Percentiles rank a stretch among this genome's conserved stretches.
Evolutionary conservation across 208 protist species (phyloP).

Genomic region (Leishmania turanica): DNA sequence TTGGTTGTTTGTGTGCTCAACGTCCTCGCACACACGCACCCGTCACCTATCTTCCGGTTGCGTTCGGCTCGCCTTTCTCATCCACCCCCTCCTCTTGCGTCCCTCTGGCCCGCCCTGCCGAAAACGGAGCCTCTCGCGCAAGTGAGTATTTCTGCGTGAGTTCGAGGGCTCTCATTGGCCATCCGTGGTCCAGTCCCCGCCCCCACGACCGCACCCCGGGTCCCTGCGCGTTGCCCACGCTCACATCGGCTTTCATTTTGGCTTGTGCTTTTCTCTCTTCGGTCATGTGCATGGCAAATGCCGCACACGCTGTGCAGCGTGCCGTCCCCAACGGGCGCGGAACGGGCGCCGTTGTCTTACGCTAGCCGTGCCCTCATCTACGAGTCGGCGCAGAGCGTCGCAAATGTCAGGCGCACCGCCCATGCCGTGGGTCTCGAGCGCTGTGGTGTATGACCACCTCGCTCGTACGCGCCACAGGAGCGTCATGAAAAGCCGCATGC

Average conservation of each 20-base stretch:
- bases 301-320: background rate
- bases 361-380: constrained; percentile 7
- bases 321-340: background rate
- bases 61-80: background rate
- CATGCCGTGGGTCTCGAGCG: background rate
- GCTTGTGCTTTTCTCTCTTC: background rate
- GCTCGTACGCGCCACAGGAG: background rate
- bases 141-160: background rate
- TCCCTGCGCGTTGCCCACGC: background rate
- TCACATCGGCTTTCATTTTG: background rate
- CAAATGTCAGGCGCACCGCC: background rate
- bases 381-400: constrained; percentile 1
- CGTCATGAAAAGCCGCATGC: background rate
- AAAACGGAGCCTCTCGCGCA: background rate
- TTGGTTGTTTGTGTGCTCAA: background rate
- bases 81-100: background rate
- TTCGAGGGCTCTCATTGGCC: background rate
- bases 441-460: background rate
- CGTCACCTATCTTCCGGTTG: background rate
- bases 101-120: background rate
- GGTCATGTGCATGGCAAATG: background rate
- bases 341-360: constrained; percentile 21
- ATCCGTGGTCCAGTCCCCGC: background rate
- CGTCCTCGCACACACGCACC: background rate
- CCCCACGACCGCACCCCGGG: background rate